A percentile compares a stretch with the other conserved stretches of the same genome.
Conservation (phyloP, 1,139 yeast genomes). For the Candida gigantensis region DNA sequence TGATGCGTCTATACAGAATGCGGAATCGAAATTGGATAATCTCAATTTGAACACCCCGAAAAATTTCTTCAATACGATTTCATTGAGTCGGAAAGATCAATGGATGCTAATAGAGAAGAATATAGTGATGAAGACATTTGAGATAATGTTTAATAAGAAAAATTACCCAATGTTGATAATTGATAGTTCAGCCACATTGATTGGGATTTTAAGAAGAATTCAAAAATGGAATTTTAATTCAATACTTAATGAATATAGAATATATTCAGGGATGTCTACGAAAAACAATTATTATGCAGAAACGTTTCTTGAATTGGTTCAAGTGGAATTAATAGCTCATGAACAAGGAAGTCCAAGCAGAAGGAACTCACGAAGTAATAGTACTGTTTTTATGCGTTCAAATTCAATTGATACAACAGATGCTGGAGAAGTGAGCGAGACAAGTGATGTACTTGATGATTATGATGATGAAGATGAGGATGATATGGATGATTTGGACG, state of each 20-base stretch:
- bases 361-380: slow-evolving; percentile 8
- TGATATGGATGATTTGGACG: slow-evolving; percentile 49
- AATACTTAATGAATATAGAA: slow-evolving; percentile 79
- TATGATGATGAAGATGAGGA: slow-evolving; percentile 20
- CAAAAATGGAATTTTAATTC: slow-evolving; percentile 90
- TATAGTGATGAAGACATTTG: slow-evolving; percentile 57
- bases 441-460: slow-evolving; percentile 4
- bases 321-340: slow-evolving; percentile 51
- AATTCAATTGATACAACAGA: slow-evolving; percentile 11
- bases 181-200: slow-evolving; percentile 77
- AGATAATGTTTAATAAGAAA: slow-evolving; percentile 59
- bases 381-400: slow-evolving; percentile 1
- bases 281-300: slow-evolving; percentile 76
- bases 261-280: slow-evolving; percentile 66
- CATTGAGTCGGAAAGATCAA: slow-evolving; percentile 41
- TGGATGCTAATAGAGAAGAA: slow-evolving; percentile 72
- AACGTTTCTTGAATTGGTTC: slow-evolving; percentile 73
- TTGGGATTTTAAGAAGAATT: slow-evolving; percentile 77
- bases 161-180: slow-evolving; percentile 73
- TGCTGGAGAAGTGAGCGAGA: slow-evolving; percentile 1
- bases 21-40: slow-evolving; percentile 1
- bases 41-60: slow-evolving; percentile 5
- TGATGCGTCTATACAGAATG: slow-evolving; percentile 18
- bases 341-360: slow-evolving; percentile 23
- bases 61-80: slow-evolving; percentile 1